Evolutionary conservation across 805 yeast species (phyloP), one percentile per base, ranked within the genome.

Genomic region (Saccharomycopsis lassenensis): DNA sequence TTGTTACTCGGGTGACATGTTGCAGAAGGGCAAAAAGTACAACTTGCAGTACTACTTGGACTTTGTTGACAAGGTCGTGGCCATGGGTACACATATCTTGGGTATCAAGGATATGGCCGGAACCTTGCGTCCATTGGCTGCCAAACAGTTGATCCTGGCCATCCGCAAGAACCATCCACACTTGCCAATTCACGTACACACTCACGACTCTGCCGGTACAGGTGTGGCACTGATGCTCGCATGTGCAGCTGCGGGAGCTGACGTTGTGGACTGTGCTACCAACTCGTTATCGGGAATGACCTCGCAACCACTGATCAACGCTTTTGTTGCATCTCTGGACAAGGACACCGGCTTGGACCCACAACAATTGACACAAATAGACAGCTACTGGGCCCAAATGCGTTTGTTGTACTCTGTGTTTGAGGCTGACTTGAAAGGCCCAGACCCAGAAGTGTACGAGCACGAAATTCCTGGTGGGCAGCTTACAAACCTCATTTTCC

Each of bases 101-200:
- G 98, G 97, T 64, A 91, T 91, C 57, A 91, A 91, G 65, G 99
- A 91, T 65, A 91, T 91, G 99, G 99, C 99, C 40, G 99, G 99
- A 67, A 89, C 97, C 47, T 61, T 91, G 66, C 87, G 89, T 62
- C 98, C 99, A 44, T 66, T 74, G 43, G 98, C 98, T 44, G 98
- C 98, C 30, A 74, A 69, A 33, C 48, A 77, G 37, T 74, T 91
- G 56, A 72, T 91, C 50, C 74, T 87, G 43, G 65, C 83, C 20
- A 74, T 91, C 50, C 77, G 98, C 63, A 74, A 71, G 43, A 77
- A 72, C 61, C 84, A 82, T 62, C 98, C 99, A 40, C 75, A 84
- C 54, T 69, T 91, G 56, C 96, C 97, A 50, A 91, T 91, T 56
- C 99, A 91, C 58, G 96, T 91, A 30, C 99, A 91, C 64, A 87